Base-by-base conservation (phyloP, 371 early-diverging fungal genomes). In the Mucor mucedo region DNA sequence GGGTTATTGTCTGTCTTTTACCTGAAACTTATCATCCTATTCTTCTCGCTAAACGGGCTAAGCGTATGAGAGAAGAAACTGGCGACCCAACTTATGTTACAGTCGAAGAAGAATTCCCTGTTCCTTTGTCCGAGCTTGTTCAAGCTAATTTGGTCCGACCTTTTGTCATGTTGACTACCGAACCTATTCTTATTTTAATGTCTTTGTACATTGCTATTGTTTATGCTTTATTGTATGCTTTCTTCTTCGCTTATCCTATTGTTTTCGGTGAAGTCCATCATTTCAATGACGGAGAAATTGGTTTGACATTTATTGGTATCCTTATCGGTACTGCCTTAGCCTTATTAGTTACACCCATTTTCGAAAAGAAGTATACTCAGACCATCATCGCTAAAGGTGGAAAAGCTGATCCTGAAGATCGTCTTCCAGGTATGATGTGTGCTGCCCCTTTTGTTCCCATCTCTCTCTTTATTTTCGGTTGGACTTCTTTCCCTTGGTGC, bases 11-110 rank as follows among this genome's bases (percentile, higher is more conserved):
- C 2, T 67, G 65, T 40, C n/a, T 60, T 3, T 55, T 77, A n/a
- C 80, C 80, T 1, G 80, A 79, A 62, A 79, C 77, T 0, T 81
- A 81, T 50, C 69, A 69, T n/a, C 78, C 81, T 29, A 56, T 65
- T 3, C 68, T 81, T 39, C 61, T 76, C 21, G 67, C 67, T 45
- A 63, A 60, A 27, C 69, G 76, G 32, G 75, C 72, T 16, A 72
- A 72, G 32, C 56, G 61, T 13, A 39, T 76, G 9, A 66, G 73
- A 58, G 38, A 55, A 30, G 65, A 70, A 32, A 73, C 73, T 2
- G 74, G 74, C n/a, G 74, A 73, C 32, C 68, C 63, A n/a, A 62
- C 63, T 5, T 78, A 70, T 49, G 45, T 73, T 29, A 78, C 71
- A 11, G 73, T 72, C 2, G 73, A 76, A 59, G 76, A 76, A 70